Evolutionary conservation across 2,329 filamentous ascomycete species (phyloP).

Genomic region (Chrysoporthe puriensis): DNA sequence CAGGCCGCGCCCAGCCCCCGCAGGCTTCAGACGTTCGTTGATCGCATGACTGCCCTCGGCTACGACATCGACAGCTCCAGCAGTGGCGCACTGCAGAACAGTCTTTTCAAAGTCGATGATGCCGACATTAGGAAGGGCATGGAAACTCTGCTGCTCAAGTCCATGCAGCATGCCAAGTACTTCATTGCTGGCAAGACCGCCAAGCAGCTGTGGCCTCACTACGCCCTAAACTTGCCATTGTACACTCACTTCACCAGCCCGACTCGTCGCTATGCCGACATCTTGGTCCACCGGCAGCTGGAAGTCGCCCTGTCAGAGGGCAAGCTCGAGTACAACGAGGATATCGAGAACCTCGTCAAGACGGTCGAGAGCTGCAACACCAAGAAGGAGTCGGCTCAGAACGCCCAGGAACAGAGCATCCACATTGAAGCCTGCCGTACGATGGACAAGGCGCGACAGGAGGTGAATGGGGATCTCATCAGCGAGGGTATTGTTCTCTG

Average conservation of each 20-base stretch:
- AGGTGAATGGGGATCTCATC: constrained; percentile 87
- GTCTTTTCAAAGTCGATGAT: constrained; percentile 91
- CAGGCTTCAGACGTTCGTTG: constrained; percentile 85
- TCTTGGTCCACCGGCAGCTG: constrained; percentile 93
- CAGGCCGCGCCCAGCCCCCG: constrained; percentile 85
- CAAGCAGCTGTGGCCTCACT: constrained; percentile 82
- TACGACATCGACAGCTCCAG: constrained; percentile 88
- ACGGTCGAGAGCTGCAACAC: constrained; percentile 95
- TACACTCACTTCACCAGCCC: constrained; percentile 99
- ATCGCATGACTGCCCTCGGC: constrained; percentile 89
- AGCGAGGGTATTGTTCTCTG: constrained; percentile 95
- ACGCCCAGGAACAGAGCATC: constrained; percentile 96
- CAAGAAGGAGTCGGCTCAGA: constrained; percentile 98
- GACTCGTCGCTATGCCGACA: constrained; percentile 90
- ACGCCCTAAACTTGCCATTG: constrained; percentile 86
- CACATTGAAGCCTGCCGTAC: constrained; percentile 96
- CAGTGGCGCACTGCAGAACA: constrained; percentile 91
- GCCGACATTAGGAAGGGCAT: constrained; percentile 91
- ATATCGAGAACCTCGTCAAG: constrained; percentile 86
- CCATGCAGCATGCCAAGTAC: constrained; percentile 96
- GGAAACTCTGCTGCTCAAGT: constrained; percentile 93
- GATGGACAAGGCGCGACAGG: constrained; percentile 90
- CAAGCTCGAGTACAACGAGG: constrained; percentile 83
- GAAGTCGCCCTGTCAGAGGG: constrained; percentile 84
- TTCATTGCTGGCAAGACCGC: constrained; percentile 80